Conservation (phyloP, 1,284 basidiomycete species). For the Malassezia sp. region DNA sequence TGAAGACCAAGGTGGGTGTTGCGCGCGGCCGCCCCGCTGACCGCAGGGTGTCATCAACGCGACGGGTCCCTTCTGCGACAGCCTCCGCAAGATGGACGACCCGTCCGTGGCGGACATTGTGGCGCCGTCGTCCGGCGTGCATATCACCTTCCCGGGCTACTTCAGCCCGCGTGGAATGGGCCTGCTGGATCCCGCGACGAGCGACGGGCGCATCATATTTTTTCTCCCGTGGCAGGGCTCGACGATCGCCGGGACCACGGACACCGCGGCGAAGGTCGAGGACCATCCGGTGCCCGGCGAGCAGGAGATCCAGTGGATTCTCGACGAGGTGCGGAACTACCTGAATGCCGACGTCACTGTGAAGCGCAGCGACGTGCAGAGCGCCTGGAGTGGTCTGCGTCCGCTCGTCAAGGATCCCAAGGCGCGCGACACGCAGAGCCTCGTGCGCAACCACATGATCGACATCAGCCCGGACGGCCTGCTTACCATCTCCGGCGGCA, state of each 20-base stretch:
- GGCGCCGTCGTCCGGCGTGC: constrained; percentile 79
- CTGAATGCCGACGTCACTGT: constrained; percentile 85
- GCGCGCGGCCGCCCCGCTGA: too few species aligned
- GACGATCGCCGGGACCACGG: constrained; percentile 93
- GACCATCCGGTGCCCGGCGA: constrained; percentile 74
- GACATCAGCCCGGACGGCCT: constrained; percentile 69
- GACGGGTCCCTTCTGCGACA: constrained; percentile 86
- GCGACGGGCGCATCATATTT: constrained; percentile 94
- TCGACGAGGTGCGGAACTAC: constrained; percentile 81
- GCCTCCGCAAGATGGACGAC: constrained; percentile 73
- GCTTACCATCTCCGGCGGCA: constrained; percentile 89
- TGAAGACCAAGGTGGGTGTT: constrained; percentile 75
- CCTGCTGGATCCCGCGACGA: constrained; percentile 84
- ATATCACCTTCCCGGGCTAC: constrained; percentile 93
- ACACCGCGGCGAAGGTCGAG: constrained; percentile 66
- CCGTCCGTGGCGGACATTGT: constrained; percentile 74
- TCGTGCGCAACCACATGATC: constrained; percentile 91
- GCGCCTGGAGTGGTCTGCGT: constrained; percentile 83
- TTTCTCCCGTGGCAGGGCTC: constrained; percentile 98
- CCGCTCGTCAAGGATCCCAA: constrained; percentile 77
- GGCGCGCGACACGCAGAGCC: constrained; percentile 68
- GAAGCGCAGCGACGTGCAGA: constrained; percentile 86
- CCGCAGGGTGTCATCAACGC: constrained; percentile 95
- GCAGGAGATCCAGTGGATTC: constrained; percentile 91
- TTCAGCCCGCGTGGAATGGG: constrained; percentile 93